Percentiles rank a stretch among this genome's conserved stretches.
These are phyloP conservation scores for Penicillium sp. DNA, from an alignment of 2,329 filamentous ascomycete genomes.

Conservation along the genomic window DNA sequence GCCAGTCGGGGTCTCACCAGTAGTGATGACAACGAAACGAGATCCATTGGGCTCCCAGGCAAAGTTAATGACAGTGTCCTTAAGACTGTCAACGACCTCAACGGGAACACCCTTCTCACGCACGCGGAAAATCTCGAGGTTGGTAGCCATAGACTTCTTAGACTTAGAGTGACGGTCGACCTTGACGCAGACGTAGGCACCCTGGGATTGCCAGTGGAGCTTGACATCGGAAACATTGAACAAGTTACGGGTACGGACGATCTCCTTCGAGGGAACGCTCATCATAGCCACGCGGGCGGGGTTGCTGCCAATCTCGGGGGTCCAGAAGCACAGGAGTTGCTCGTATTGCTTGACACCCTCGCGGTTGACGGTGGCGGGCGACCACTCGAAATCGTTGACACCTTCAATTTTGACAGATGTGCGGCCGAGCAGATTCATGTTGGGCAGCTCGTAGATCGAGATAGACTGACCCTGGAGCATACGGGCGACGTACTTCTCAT, in stretches of 20 bases:
- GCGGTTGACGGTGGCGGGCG: constrained; percentile 77
- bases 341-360: constrained; percentile 90
- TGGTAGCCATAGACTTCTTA: constrained; percentile 96
- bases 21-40: constrained; percentile 95
- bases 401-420: constrained; percentile 94
- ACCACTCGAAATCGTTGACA: constrained; percentile 98
- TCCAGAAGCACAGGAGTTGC: constrained; percentile 98
- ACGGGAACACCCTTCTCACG: constrained; percentile 97
- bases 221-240: constrained; percentile 98
- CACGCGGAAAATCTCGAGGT: constrained; percentile 97
- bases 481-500: constrained; percentile 95
- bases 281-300: constrained; percentile 96
- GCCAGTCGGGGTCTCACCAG: constrained; percentile 76
- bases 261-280: constrained; percentile 92
- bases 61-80: constrained; percentile 99
- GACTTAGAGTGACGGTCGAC: constrained; percentile 98
- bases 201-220: constrained; percentile 97
- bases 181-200: constrained; percentile 94
- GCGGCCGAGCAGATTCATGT: constrained; percentile 90
- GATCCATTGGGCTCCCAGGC: constrained; percentile 99
- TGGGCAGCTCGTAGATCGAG: constrained; percentile 85
- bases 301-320: constrained; percentile 95
- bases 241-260: constrained; percentile 91
- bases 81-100: constrained; percentile 95
- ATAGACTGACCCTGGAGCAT: constrained; percentile 87